These are phyloP conservation scores for Pythium guiyangense DNA, from an alignment of 352 stramenopile species.

Conservation along the genomic window DNA sequence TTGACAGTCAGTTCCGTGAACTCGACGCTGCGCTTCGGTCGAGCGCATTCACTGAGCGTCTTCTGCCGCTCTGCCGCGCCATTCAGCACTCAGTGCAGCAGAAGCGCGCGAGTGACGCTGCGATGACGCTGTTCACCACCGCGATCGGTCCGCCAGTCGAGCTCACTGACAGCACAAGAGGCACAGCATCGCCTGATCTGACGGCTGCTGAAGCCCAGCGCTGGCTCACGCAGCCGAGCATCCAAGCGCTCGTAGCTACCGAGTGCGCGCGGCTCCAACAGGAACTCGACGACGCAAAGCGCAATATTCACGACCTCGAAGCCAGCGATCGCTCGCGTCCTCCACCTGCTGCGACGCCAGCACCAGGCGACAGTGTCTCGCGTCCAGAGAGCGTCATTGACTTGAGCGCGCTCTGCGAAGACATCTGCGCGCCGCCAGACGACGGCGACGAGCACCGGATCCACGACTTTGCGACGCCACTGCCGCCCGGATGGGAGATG, in stretches of 20 bases:
- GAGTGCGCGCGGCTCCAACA: not conserved
- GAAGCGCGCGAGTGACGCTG: constrained; percentile 1
- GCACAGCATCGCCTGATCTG: no score
- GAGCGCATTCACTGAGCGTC: not conserved
- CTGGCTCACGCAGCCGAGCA: no score
- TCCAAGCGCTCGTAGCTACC: not conserved
- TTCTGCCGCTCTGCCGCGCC: not conserved
- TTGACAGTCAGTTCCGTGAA: not conserved
- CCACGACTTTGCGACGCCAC: constrained; percentile 67
- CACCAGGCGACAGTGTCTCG: not conserved
- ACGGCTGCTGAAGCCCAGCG: no score
- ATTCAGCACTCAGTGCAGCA: not conserved
- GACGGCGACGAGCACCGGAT: constrained; percentile 60
- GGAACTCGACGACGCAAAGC: not conserved
- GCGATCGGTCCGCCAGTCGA: not conserved
- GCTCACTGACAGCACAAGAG: not conserved
- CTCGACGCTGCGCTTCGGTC: not conserved
- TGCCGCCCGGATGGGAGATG: constrained; percentile 81
- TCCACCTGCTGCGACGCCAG: not conserved
- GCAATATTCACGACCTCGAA: not conserved
- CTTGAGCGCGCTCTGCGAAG: constrained; percentile 22
- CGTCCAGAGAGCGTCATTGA: constrained; percentile 14
- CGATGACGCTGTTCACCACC: constrained; percentile 2
- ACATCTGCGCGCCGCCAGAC: constrained; percentile 44
- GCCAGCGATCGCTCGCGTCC: not conserved